Base-by-base conservation (phyloP, 2,329 filamentous ascomycete species). In the Aspergillus calidoustus region DNA sequence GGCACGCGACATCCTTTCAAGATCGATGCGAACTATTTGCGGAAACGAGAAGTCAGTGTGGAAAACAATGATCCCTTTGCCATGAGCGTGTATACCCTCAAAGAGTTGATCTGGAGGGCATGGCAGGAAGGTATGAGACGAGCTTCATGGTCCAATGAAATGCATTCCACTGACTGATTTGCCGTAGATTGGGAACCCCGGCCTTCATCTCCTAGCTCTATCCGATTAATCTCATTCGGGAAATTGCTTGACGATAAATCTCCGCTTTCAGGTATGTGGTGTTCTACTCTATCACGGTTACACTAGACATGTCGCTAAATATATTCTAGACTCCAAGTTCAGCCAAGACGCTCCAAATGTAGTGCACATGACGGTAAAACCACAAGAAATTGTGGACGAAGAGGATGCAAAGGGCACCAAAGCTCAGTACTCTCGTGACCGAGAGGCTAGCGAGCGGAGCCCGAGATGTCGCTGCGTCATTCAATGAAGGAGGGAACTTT, bases 361-460 rank as follows among this genome's bases (percentile, higher is more conserved):
- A 30, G 88, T 97, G n/a, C 93, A 97, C 77, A 96, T 97, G 92
- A 94, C 91, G 6, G 88, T 97, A 69, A 91, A 91, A 69, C 93
- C 93, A 3, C 90, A 93, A 72, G 92, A 96, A 72, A 85, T 90
- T 44, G 82, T 94, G 64, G 89, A 96, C 66, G 92, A 95, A 71
- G 89, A 91, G 70, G 90, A 92, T 68, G 88, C 90, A 60, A 90
- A 89, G 72, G 85, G 86, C 38, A 84, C 85, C 61, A 91, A 89
- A 75, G 69, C 73, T 31, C 77, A 80, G 54, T 77, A 80, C 66
- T 70, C 78, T 46, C 80, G 85, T 64, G 80, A 83, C 59, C 76
- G 80, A 44, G 86, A 87, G 50, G 82, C 82, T 30, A 81, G 81
- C 41, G 85, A 87, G 63, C 79, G 81, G 66, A 84, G 81, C 57